Evolutionary conservation across 192 early-diverging fungal species (phyloP), one percentile per base, ranked within the genome.

Genomic region (Linderina pennispora): DNA sequence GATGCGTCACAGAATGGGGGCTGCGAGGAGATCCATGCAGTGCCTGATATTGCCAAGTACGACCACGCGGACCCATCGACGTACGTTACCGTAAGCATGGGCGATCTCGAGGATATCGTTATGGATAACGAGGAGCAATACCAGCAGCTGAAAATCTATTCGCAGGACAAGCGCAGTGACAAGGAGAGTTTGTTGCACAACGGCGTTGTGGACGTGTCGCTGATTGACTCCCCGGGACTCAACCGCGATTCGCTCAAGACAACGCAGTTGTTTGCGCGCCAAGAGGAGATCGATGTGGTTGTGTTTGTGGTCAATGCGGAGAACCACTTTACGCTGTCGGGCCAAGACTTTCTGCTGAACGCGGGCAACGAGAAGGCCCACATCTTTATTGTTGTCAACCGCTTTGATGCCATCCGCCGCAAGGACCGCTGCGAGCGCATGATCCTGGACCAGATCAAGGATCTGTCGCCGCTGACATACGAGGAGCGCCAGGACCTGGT

Each of bases 231-330:
- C 8, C 97, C 97, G 14, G 97, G 97, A 16, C 77, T 99, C 48
- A 99, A 99, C 75, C 89, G 90, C 40, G 97, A 99, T 69, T 91
- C 91, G 39, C 81, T 95, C 60, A 97, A 99, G 74, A 99, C 97
- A 9, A 97, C 89, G 9, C 86, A 90, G 35, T 75, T 97, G 5
- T 97, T 99, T 83, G 89, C 94, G 10, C 84, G 92, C 42, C 97
- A 99, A 65, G 91, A 97, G 61, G 93, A 95, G 62, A 99, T 99
- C 62, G 97, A 99, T 63, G 97, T 97, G 15, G 87, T 99, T 49
- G 89, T 99, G 2, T 99, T 99, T 81, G 90, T 99, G 16, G 97
- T 99, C 43, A 92, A 92, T 65, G 93, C 96, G 11, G 96, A 97
- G 68, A 99, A 99, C 65, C 97, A 99, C 67, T 97, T 99, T 62